Evolutionary conservation across 2,329 filamentous ascomycete species (phyloP).

Genomic region (Colletotrichum horii): DNA sequence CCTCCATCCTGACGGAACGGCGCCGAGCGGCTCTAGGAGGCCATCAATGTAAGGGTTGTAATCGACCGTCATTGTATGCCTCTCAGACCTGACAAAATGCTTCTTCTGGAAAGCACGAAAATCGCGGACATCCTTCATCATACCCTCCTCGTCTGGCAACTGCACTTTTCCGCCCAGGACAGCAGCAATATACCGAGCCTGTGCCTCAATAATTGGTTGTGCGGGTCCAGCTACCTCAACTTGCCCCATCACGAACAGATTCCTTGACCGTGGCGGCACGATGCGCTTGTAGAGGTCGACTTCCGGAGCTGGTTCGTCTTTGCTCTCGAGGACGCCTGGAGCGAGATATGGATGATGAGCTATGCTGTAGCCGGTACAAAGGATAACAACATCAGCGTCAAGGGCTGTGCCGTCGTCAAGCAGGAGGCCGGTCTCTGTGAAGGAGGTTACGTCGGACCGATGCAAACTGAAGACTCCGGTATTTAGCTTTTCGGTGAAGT

Average conservation of each 20-base stretch:
- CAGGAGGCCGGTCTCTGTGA: slow-evolving; percentile 35
- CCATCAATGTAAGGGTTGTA: slow-evolving; percentile 36
- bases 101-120: slow-evolving; percentile 30
- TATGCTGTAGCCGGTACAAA: slow-evolving; percentile 50
- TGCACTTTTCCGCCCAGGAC: slow-evolving; percentile 29
- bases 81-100: slow-evolving; percentile 33
- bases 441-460: slow-evolving; percentile 31
- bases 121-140: slow-evolving; percentile 28
- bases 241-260: slow-evolving; percentile 38
- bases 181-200: slow-evolving; percentile 36
- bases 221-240: slow-evolving; percentile 35
- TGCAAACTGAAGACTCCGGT: slow-evolving; percentile 35
- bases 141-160: slow-evolving; percentile 29
- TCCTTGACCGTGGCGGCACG: slow-evolving; percentile 31
- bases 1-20: slow-evolving; percentile 32
- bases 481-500: slow-evolving; percentile 37
- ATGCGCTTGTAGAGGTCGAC: slow-evolving; percentile 37
- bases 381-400: slow-evolving; percentile 51
- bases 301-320: slow-evolving; percentile 24
- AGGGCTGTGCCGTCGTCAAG: slow-evolving; percentile 46
- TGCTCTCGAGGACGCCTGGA: slow-evolving; percentile 24
- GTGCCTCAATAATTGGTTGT: slow-evolving; percentile 35
- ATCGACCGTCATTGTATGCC: slow-evolving; percentile 32
- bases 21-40: slow-evolving; percentile 35
- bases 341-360: slow-evolving; percentile 30